Evolutionary conservation across 805 yeast genomes (phyloP), one percentile per base, ranked within the genome.

Genomic region (Blastobotrys muscicola): DNA sequence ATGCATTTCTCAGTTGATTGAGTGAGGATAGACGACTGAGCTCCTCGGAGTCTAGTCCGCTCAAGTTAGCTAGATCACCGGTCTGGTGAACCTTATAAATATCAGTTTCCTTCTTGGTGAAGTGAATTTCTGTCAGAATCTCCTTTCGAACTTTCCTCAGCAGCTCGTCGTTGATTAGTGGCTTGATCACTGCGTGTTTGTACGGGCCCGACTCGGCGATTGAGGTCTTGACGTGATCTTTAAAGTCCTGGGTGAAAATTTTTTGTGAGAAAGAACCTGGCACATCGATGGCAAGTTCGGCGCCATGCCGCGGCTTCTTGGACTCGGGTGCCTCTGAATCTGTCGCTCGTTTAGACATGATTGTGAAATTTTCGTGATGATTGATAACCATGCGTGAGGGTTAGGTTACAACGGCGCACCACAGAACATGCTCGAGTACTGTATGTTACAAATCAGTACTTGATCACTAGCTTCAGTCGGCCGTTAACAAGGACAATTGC

Each of bases 31-130:
- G 67, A 53, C 83, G 69, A 5, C 78, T 70, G 16, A 83, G 64
- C 59, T 90, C 95, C 44, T 78, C 75, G 70, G 80, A 72, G 49
- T 86, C 76, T 48, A 92, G 69, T 1, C 96, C 96, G 0, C 92
- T 82, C 36, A 92, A 65, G 60, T 92, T 94, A 35, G 96, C 95
- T 52, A 92, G 72, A 63, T 86, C 59, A 82, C 99, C 65, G 76
- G 84, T 68, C 80, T 97, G 72, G 44, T 60, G 66, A 29, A 90
- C 95, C 61, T 85, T 89, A 64, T 92, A 92, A 50, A 92, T 92
- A 59, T 92, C 99, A 0, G 99, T 92, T 62, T 94, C 99, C 62
- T 94, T 92, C 53, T 80, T 78, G 8, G 97, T 87, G 69, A 94
- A 92, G 36, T 85, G 92, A 48, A 92, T 81, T 56, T 87, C 82